Evolutionary conservation across 139 green algal species (phyloP), one percentile per base, ranked within the genome.

Genomic region (Chlamydomonas schloesseri): DNA sequence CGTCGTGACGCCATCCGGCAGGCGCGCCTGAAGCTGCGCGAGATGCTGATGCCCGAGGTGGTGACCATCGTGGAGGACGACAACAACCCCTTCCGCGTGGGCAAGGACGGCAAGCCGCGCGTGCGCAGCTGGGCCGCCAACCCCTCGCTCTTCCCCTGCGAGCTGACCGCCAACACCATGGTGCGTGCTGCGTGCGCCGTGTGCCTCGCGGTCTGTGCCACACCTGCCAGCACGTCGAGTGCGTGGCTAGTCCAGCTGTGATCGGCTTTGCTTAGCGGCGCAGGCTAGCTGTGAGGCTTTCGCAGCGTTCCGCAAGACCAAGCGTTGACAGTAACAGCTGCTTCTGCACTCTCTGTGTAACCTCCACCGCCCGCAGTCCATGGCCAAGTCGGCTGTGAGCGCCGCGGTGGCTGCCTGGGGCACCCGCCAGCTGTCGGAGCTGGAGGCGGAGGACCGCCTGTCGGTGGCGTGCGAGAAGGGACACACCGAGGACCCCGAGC

Each of bases 381-480:
- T 62, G 37, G 81, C 82, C 26, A 85, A 88, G 67, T 26, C 88
- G 17, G 90, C 90, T 10, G 88, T 92, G 29, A 82, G 68, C 36
- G 89, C 77, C 15, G 91, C 91, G 4, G 81, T 90, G 34, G 67
- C 82, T 50, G 88, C 88, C 14, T 96, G 94, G 94, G 94, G 96
- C 64, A 76, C 89, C 62, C 76, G 93, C 46, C 82, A 91, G 77
- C 90, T 99, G 87, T 46, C 65, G 21, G 91, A 95, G 83, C 94
- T 98, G 82, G 96, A 98, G 65, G 96, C 96, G 3, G 96, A 99
- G 91, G 98, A 99, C 65, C 79, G 96, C 11, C 92, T 99, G 57
- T 91, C 94, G 4, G 90, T 99, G 55, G 98, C 97, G 0, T 99
- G 96, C 82, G 98, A 99, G 91, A 98, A 98, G 93, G 95, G 94